Evolutionary conservation across 805 yeast species (phyloP).

Genomic region (Millerozyma acaciae): DNA sequence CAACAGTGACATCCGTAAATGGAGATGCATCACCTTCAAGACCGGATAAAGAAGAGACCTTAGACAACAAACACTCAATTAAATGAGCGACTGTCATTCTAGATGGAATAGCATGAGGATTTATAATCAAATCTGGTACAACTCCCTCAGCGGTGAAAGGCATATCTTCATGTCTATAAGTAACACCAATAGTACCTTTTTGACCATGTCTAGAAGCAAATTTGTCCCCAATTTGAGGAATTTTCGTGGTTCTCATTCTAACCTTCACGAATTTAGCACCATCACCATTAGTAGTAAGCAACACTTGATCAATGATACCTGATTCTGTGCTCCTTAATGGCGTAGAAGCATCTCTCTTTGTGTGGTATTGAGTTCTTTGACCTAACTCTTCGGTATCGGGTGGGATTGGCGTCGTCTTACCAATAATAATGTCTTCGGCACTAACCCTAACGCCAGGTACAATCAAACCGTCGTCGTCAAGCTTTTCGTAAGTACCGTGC

Average conservation of each 20-base stretch:
- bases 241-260: conserved; percentile 97
- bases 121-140: conserved; percentile 95
- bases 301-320: conserved; percentile 97
- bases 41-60: conserved; percentile 92
- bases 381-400: conserved; percentile 98
- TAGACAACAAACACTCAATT: conserved; percentile 94
- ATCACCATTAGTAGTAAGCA: conserved; percentile 95
- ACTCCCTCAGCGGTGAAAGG: conserved; percentile 94
- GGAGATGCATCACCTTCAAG: conserved; percentile 99
- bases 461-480: conserved; percentile 96
- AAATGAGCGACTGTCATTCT: conserved; percentile 99
- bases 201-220: conserved; percentile 99
- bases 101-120: conserved; percentile 99
- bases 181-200: conserved; percentile 99
- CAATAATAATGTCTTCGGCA: conserved; percentile 97
- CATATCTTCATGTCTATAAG: conserved; percentile 98
- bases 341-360: conserved; percentile 97
- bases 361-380: conserved; percentile 96
- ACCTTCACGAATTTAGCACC: conserved; percentile 97
- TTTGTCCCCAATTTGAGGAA: conserved; percentile 99
- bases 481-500: conserved; percentile 96
- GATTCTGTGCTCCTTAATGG: conserved; percentile 94
- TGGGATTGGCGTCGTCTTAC: conserved; percentile 99
- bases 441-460: conserved; percentile 98
- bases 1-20: conserved; percentile 96